A percentile compares a stretch with the other conserved stretches of the same genome.
Evolutionary conservation across 192 early-diverging fungal species (phyloP).

Genomic region (Pilaira anomala): DNA sequence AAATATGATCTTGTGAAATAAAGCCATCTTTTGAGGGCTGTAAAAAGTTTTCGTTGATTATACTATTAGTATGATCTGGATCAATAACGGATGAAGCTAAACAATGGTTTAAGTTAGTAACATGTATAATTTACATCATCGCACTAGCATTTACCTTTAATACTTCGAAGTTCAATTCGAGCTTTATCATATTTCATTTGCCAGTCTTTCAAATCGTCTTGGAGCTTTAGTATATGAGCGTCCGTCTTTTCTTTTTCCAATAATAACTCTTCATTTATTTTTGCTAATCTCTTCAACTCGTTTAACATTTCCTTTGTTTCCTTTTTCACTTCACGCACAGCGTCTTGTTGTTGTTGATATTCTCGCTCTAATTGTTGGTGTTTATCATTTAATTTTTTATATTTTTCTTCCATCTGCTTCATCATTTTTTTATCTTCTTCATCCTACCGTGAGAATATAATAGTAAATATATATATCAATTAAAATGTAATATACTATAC

Average conservation of each 20-base stretch:
- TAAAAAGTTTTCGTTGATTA: slow-evolving; percentile 31
- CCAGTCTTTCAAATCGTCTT: slow-evolving; percentile 40
- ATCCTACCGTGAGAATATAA: too few relatives aligned
- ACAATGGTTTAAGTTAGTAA: not conserved
- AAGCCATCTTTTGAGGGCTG: slow-evolving; percentile 51
- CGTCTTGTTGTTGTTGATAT: slow-evolving; percentile 69
- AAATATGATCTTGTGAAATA: slow-evolving; percentile 65
- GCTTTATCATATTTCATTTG: slow-evolving; percentile 52
- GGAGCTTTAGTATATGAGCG: slow-evolving; percentile 43
- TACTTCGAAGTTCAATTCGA: slow-evolving; percentile 46
- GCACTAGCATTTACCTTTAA: slow-evolving; percentile 48
- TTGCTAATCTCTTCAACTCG: slow-evolving; percentile 60
- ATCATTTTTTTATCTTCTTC: slow-evolving; percentile 12
- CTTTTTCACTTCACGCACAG: slow-evolving; percentile 63
- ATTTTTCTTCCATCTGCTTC: slow-evolving; percentile 21
- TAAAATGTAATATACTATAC: too few relatives aligned
- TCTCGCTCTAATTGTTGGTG: slow-evolving; percentile 65
- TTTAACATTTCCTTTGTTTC: slow-evolving; percentile 70
- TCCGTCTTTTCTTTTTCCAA: slow-evolving; percentile 49
- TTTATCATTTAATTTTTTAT: slow-evolving; percentile 31
- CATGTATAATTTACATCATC: not conserved
- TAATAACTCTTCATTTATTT: slow-evolving; percentile 58
- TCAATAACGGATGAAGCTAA: slow-evolving; percentile 9
- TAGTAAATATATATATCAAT: too few relatives aligned
- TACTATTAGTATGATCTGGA: slow-evolving; percentile 11